These are phyloP conservation scores for Rhypophila decipiens DNA, from an alignment of 495 filamentous ascomycete species.

Conservation along the genomic window DNA sequence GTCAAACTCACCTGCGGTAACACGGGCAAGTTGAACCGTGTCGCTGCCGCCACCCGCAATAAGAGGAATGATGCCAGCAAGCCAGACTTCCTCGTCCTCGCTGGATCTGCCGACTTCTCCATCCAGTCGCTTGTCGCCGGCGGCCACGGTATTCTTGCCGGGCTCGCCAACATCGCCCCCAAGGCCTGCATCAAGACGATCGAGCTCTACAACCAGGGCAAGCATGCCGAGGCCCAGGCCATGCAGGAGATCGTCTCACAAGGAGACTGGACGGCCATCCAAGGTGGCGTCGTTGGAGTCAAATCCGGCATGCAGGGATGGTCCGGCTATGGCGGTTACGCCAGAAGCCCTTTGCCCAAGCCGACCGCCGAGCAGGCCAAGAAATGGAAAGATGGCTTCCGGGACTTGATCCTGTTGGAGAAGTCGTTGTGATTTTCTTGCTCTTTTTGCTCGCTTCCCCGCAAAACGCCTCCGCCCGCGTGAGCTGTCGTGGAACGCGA, in stretches of 20 bases:
- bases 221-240: conserved; percentile 63
- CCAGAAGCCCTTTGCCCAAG: conserved; percentile 68
- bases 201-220: conserved; percentile 65
- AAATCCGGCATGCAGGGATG: conserved; percentile 72
- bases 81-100: conserved; percentile 67
- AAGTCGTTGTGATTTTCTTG: conserved; percentile 28
- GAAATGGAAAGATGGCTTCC: conserved; percentile 63
- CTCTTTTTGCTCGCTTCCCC: too few species aligned
- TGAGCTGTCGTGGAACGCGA: too few species aligned
- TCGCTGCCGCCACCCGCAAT: conserved; percentile 70
- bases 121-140: conserved; percentile 79
- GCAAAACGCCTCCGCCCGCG: background rate
- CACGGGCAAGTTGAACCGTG: conserved; percentile 81
- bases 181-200: conserved; percentile 66
- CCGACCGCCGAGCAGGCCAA: conserved; percentile 53
- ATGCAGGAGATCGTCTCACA: conserved; percentile 74
- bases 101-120: conserved; percentile 86
- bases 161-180: conserved; percentile 78
- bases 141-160: conserved; percentile 79
- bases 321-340: conserved; percentile 75
- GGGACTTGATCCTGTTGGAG: conserved; percentile 70
- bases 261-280: conserved; percentile 83
- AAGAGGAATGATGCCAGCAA: conserved; percentile 57
- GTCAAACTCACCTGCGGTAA: conserved; percentile 93
- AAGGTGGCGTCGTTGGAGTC: conserved; percentile 78